Percentiles rank a stretch among this genome's conserved stretches.
These are phyloP conservation scores for Magnusiomyces suaveolens DNA, from an alignment of 1,139 yeast species.

Conservation along the genomic window DNA sequence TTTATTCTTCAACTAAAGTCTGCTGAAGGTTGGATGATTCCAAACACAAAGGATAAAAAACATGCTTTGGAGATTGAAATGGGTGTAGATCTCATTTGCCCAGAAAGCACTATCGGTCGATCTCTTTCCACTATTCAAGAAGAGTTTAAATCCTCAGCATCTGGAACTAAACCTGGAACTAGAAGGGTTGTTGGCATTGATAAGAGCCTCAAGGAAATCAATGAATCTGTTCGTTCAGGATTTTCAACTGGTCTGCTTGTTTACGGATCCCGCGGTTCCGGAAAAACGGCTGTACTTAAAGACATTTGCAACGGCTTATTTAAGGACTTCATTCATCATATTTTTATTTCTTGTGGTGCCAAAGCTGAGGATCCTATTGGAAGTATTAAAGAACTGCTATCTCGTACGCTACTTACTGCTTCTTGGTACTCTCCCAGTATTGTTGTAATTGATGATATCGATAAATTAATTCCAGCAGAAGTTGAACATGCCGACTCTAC, in stretches of 20 bases:
- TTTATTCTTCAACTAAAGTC: constrained; percentile 49
- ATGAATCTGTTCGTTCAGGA: constrained; percentile 36
- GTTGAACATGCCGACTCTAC: constrained; percentile 58
- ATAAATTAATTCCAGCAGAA: constrained; percentile 62
- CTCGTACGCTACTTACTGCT: constrained; percentile 48
- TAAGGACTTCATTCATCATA: constrained; percentile 36
- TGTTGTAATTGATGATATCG: constrained; percentile 72
- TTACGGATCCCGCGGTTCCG: constrained; percentile 72
- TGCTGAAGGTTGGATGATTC: constrained; percentile 41
- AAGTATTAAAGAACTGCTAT: constrained; percentile 42
- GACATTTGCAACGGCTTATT: constrained; percentile 37
- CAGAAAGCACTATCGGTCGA: constrained; percentile 41
- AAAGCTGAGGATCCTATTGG: constrained; percentile 49
- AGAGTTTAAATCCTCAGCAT: not conserved
- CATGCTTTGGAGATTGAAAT: constrained; percentile 36
- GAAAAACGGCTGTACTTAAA: constrained; percentile 53
- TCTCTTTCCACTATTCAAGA: constrained; percentile 12
- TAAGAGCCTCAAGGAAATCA: constrained; percentile 36
- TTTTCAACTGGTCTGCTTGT: constrained; percentile 50
- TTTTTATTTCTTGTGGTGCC: constrained; percentile 45
- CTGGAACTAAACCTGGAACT: constrained; percentile 13
- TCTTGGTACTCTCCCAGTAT: constrained; percentile 77
- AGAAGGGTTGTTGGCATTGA: constrained; percentile 51
- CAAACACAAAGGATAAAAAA: constrained; percentile 16
- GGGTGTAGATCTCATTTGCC: constrained; percentile 47